Evolutionary conservation across 1,139 yeast genomes (phyloP), one percentile per base, ranked within the genome.

Genomic region (Pichia sp.): DNA sequence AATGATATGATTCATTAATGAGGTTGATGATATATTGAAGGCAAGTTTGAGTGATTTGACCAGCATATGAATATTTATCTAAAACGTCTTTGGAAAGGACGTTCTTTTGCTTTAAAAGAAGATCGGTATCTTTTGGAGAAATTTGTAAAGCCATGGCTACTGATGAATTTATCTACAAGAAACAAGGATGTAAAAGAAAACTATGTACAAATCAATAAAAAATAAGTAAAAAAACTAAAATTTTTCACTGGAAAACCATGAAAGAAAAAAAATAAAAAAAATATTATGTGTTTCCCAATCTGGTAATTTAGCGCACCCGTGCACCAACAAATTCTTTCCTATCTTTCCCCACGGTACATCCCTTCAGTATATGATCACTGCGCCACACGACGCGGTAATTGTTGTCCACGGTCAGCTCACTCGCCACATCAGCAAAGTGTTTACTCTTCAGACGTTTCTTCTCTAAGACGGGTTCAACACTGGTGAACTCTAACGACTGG

Each of bases 21-120:
- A 87, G 74, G 48, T 77, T 73, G 39, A 78, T 72, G 48, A 86
- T 70, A 63, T 85, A 84, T 52, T 76, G 71, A 57, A 90, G 71
- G 46, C 89, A 86, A 20, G 96, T 84, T 68, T 89, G 97, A n/a
- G 94, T 73, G 58, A 90, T 82, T 67, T 86, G 90, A 40, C 96
- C 97, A 9, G 96, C 96, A 45, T 81, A 74, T 65, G 95, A 77
- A 69, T 90, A 89, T 68, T 89, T 90, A 58, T 83, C 90, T 43
- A 87, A 64, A 18, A 84, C 82, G 16, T 74, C 56, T 36, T 75
- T 82, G 56, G 72, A 73, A 53, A 88, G 73, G 46, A 79, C 74
- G 65, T 88, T 88, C 66, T 80, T 86, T 59, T 83, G 83, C 59
- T 80, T 82, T 59, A 88, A 74, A 56, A 88, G 76, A 58, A 82